These are phyloP conservation scores for Colletotrichum spaethianum DNA, from an alignment of 2,329 filamentous ascomycete genomes.

Conservation along the genomic window DNA sequence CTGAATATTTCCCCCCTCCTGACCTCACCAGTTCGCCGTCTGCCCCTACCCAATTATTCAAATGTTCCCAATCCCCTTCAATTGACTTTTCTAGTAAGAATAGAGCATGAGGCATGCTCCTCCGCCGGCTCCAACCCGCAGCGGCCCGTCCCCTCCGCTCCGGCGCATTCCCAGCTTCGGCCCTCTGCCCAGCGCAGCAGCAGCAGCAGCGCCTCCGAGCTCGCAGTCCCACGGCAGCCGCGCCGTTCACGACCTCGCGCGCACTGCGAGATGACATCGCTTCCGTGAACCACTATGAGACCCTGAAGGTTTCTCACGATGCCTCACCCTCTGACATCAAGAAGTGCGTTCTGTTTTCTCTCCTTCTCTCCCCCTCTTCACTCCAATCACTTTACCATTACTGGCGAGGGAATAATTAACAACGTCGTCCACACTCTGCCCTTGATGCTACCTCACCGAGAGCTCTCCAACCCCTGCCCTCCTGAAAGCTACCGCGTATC, in stretches of 20 bases:
- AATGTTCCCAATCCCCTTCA: background rate
- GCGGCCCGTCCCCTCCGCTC: conserved; percentile 46
- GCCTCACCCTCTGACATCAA: conserved; percentile 87
- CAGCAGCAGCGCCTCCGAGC: conserved; percentile 20
- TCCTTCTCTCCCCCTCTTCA: background rate
- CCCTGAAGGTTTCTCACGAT: conserved; percentile 77
- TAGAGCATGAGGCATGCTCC: conserved; percentile 74
- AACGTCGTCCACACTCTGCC: conserved; percentile 24
- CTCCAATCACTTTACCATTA: background rate
- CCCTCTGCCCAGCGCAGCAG: conserved; percentile 3
- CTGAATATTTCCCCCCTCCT: background rate
- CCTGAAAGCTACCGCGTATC: background rate
- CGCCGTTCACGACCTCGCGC: conserved; percentile 50
- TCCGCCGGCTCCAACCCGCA: conserved; percentile 54
- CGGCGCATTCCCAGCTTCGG: conserved; percentile 15
- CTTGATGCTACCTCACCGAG: background rate
- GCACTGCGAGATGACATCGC: conserved; percentile 47
- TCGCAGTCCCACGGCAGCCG: background rate
- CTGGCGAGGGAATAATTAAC: conserved; percentile 3
- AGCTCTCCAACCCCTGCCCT: background rate
- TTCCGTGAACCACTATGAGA: conserved; percentile 82
- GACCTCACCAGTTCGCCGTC: background rate
- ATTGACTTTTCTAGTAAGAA: background rate
- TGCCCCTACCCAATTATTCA: background rate
- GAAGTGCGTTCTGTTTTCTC: conserved; percentile 66